Percentiles rank a stretch among this genome's conserved stretches.
Evolutionary conservation across 2,329 filamentous ascomycete genomes (phyloP).

Genomic region (Aureobasidium sp.): DNA sequence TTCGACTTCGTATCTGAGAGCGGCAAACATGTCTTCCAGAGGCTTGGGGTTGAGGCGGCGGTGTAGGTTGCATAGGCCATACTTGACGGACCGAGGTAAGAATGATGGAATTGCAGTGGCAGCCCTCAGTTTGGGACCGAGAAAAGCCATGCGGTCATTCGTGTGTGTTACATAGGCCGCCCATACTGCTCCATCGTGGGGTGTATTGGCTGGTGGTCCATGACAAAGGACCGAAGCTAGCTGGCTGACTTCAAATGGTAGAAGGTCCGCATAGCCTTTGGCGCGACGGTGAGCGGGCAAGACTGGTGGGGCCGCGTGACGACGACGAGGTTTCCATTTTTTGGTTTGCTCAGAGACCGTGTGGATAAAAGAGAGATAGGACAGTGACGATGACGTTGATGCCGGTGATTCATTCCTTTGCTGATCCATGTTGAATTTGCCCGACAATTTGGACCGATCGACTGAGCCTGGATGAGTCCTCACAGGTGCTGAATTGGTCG

Average conservation of each 20-base stretch:
- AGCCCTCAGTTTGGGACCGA: conserved; percentile 21
- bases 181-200: conserved; percentile 4
- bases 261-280: not conserved
- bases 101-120: conserved; percentile 18
- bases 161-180: not conserved
- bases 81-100: not conserved
- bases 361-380: not conserved
- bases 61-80: conserved; percentile 20
- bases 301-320: conserved; percentile 1
- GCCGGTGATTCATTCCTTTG: not conserved
- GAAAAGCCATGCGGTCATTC: not conserved
- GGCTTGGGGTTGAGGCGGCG: conserved; percentile 21
- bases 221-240: conserved; percentile 1
- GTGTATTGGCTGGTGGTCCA: not conserved
- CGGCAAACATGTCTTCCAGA: conserved; percentile 20
- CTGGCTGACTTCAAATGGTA: conserved; percentile 12
- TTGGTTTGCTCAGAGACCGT: not conserved
- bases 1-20: conserved; percentile 19
- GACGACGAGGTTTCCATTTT: not conserved
- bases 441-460: not conserved
- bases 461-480: too few relatives aligned
- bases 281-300: conserved; percentile 4
- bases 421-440: not conserved
- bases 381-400: conserved; percentile 1
- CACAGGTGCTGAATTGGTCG: too few relatives aligned